Conservation (phyloP, 805 yeast genomes). For the Candida verbasci region DNA sequence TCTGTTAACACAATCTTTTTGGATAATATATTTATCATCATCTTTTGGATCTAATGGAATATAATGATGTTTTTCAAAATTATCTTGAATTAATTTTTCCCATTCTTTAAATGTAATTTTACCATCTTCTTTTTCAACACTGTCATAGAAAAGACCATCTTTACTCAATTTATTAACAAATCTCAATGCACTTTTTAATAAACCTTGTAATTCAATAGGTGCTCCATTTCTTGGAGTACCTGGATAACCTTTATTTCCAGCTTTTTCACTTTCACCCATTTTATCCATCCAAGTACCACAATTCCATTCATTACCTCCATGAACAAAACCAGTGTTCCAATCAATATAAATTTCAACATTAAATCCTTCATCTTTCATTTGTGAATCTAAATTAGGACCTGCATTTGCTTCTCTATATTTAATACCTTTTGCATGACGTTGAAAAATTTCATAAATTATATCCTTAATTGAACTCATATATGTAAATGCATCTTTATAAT, state of each 20-base stretch:
- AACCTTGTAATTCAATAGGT: conserved; percentile 86
- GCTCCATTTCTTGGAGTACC: conserved; percentile 99
- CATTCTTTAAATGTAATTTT: conserved; percentile 59
- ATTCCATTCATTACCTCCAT: conserved; percentile 88
- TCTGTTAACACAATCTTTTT: conserved; percentile 67
- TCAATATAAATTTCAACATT: conserved; percentile 77
- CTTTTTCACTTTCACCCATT: conserved; percentile 90
- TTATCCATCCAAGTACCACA: conserved; percentile 99
- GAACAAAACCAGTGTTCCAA: conserved; percentile 83
- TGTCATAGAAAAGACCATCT: conserved; percentile 53
- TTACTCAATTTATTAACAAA: conserved; percentile 63
- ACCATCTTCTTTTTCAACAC: conserved; percentile 60
- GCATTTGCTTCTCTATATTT: conserved; percentile 93
- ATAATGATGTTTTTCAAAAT: conserved; percentile 77
- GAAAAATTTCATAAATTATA: conserved; percentile 72
- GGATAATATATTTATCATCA: conserved; percentile 59
- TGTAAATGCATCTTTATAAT: conserved; percentile 73
- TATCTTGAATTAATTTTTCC: conserved; percentile 63
- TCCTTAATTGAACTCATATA: conserved; percentile 69
- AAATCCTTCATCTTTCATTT: conserved; percentile 91
- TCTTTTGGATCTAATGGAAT: conserved; percentile 63
- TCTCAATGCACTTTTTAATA: conserved; percentile 77
- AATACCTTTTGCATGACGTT: conserved; percentile 88
- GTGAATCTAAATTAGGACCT: conserved; percentile 81
- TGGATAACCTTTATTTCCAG: conserved; percentile 86